Base-by-base conservation (phyloP, 208 protist species). In the Leishmania arabica region DNA sequence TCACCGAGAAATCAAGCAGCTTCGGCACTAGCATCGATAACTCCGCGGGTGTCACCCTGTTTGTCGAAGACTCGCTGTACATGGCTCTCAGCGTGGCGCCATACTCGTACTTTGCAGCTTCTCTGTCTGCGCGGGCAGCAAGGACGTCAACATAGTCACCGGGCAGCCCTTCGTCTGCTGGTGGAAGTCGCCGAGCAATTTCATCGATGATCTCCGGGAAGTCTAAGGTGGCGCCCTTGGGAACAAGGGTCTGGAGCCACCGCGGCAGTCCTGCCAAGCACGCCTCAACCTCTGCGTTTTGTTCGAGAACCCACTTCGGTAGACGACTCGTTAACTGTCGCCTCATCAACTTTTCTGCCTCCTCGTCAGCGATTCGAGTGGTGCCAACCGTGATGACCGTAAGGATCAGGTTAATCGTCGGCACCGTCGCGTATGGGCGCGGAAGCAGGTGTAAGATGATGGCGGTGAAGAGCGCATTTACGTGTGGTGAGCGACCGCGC, bases 111-210 rank as follows among this genome's bases (percentile, higher is more conserved):
- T 73, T 19, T 53, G 40, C 47, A 21, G 40, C 21, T n/a, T 73
- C 27, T 1, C 13, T 11, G 11, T 31, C 8, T 53, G 51, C 15
- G 2, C 53, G n/a, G 51, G 72, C 19, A 77, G 49, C 42, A 73
- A 65, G n/a, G 81, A 76, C 62, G 9, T 85, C 68, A 27, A 82
- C 49, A 47, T 85, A 85, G 65, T 85, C 82, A 5, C 71, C 53
- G 3, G 58, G 27, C 7, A 85, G 40, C 3, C 53, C 70, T n/a
- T 86, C 82, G 11, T 75, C 82, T 0, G n/a, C 42, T 37, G 78
- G 72, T 11, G 82, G 82, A 15, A 86, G 74, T 17, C 82, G 71
- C n/a, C 78, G 77, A 49, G 49, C 40, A 60, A 86, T 66, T 64
- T 86, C 82, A 6, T 71, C 74, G 73, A 70, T 42, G n/a, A 86